These are phyloP conservation scores for Talaromyces thailandensis DNA, from an alignment of 495 filamentous ascomycete species.

Conservation along the genomic window DNA sequence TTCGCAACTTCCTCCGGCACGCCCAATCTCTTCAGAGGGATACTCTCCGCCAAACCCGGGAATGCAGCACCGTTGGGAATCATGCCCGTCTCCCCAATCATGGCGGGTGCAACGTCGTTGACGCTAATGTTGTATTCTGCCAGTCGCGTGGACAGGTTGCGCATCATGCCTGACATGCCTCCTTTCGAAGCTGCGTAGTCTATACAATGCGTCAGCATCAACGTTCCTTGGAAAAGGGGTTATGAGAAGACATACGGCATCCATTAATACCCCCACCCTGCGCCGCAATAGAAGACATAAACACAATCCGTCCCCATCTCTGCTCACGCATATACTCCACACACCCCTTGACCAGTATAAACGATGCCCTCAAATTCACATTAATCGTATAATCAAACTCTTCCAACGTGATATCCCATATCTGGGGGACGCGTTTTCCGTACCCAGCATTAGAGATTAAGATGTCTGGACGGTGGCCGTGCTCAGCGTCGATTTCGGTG, in stretches of 20 bases:
- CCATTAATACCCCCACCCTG: slow-evolving; percentile 60
- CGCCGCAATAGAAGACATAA: slow-evolving; percentile 59
- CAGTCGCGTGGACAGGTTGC: slow-evolving; percentile 53
- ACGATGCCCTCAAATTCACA: slow-evolving; percentile 57
- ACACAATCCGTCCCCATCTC: slow-evolving; percentile 59
- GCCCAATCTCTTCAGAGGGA: slow-evolving; percentile 56
- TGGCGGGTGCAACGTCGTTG: slow-evolving; percentile 66
- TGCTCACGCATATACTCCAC: slow-evolving; percentile 55
- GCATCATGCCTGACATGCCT: slow-evolving; percentile 57
- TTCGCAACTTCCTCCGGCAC: slow-evolving; percentile 60
- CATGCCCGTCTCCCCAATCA: slow-evolving; percentile 64
- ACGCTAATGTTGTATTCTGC: slow-evolving; percentile 59
- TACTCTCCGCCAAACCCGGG: slow-evolving; percentile 36
- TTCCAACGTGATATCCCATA: slow-evolving; percentile 46
- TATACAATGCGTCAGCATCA: slow-evolving; percentile 9
- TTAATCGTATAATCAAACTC: slow-evolving; percentile 60
- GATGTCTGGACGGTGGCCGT: slow-evolving; percentile 52
- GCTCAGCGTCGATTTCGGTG: slow-evolving; percentile 37
- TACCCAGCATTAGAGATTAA: slow-evolving; percentile 51
- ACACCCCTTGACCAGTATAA: slow-evolving; percentile 55
- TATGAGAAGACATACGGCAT: slow-evolving; percentile 34
- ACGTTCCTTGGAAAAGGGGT: not conserved
- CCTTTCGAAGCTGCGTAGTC: slow-evolving; percentile 62
- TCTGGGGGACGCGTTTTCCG: slow-evolving; percentile 38
- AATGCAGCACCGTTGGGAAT: slow-evolving; percentile 48